Evolutionary conservation across 2,329 filamentous ascomycete genomes (phyloP).

Genomic region (Aureobasidium zeae): DNA sequence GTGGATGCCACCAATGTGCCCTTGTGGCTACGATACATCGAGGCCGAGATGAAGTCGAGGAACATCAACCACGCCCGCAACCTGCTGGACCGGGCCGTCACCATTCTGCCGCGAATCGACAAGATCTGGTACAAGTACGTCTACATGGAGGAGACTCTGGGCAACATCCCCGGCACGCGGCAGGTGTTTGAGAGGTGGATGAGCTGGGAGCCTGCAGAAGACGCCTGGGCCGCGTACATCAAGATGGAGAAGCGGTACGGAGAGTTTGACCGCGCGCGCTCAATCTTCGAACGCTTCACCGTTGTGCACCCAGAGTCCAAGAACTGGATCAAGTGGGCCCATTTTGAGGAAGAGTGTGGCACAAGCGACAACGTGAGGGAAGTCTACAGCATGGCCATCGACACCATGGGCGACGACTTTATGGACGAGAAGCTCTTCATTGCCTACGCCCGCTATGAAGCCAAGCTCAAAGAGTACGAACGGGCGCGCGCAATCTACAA

Average conservation of each 20-base stretch:
- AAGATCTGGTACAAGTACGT: slow-evolving; percentile 99
- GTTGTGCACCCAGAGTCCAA: slow-evolving; percentile 86
- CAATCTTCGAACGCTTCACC: slow-evolving; percentile 84
- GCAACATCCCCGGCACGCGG: slow-evolving; percentile 82
- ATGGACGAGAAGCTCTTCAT: slow-evolving; percentile 96
- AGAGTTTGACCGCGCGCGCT: slow-evolving; percentile 81
- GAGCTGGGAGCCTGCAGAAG: slow-evolving; percentile 94
- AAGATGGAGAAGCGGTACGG: slow-evolving; percentile 93
- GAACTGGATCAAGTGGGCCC: slow-evolving; percentile 98
- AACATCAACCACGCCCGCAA: slow-evolving; percentile 98
- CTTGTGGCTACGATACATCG: slow-evolving; percentile 87
- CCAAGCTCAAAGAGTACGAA: slow-evolving; percentile 91
- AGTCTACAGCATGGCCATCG: slow-evolving; percentile 80
- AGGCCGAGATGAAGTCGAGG: slow-evolving; percentile 88
- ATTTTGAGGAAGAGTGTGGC: slow-evolving; percentile 92
- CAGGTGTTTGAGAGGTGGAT: slow-evolving; percentile 98
- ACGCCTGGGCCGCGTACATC: slow-evolving; percentile 91
- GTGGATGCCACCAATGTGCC: slow-evolving; percentile 79
- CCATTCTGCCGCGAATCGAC: slow-evolving; percentile 79
- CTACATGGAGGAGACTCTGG: slow-evolving; percentile 96
- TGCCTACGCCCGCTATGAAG: slow-evolving; percentile 88
- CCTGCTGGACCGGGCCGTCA: slow-evolving; percentile 86
- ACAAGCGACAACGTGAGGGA: slow-evolving; percentile 86
- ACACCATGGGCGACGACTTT: slow-evolving; percentile 85
- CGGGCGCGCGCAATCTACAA: slow-evolving; percentile 92